These are phyloP conservation scores for Sporothrix variecibatus DNA, from an alignment of 2,329 filamentous ascomycete genomes.

Conservation along the genomic window DNA sequence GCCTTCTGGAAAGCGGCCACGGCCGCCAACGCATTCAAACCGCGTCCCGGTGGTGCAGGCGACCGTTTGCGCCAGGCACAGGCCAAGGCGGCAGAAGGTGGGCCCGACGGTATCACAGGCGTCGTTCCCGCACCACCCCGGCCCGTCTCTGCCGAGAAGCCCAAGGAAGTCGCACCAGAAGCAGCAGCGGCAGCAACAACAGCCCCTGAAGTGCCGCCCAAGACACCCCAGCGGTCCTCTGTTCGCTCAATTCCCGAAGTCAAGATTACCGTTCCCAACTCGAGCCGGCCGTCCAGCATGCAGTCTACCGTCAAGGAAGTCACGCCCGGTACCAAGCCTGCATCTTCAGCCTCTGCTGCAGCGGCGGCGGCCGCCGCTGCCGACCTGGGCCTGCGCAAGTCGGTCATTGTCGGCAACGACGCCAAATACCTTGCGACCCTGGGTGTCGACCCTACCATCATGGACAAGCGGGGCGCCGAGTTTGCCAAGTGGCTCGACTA, in stretches of 20 bases:
- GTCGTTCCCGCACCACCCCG: conserved; percentile 78
- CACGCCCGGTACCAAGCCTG: neutral
- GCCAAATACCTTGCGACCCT: conserved; percentile 75
- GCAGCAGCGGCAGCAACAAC: neutral
- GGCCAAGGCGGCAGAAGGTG: conserved; percentile 58
- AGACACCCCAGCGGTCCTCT: conserved; percentile 39
- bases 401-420: conserved; percentile 71
- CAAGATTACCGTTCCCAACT: conserved; percentile 55
- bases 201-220: conserved; percentile 36
- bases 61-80: conserved; percentile 70
- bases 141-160: conserved; percentile 44
- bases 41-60: conserved; percentile 81
- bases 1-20: conserved; percentile 79
- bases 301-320: conserved; percentile 44
- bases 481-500: conserved; percentile 82
- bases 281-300: conserved; percentile 45
- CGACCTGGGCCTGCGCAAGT: conserved; percentile 52
- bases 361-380: conserved; percentile 29
- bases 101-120: conserved; percentile 84
- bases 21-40: conserved; percentile 75
- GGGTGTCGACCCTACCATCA: conserved; percentile 73
- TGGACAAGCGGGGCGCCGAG: conserved; percentile 75
- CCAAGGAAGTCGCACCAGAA: conserved; percentile 37
- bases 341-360: neutral
- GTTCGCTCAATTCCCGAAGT: conserved; percentile 60